phyloP scores from a whole-genome alignment of 2,329 filamentous ascomycete species.

The Tolypocladium pustulatum region DNA sequence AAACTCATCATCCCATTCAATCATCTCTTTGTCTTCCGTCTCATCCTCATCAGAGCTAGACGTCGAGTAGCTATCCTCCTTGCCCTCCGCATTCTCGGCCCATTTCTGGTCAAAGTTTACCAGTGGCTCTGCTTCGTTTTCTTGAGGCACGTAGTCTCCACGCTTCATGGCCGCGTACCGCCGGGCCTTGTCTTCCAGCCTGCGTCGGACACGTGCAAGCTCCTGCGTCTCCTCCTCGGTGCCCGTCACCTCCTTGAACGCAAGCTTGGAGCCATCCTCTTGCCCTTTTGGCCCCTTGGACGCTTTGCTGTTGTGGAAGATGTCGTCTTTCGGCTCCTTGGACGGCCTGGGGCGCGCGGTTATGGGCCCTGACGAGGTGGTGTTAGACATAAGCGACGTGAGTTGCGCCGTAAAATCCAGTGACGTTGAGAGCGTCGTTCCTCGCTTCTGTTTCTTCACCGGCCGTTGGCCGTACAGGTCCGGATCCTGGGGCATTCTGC shows the following conservation, averaged over 20 bases:
- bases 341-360: constrained; percentile 34
- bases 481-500: constrained; percentile 52
- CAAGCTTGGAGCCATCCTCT: constrained; percentile 39
- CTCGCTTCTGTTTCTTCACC: constrained; percentile 57
- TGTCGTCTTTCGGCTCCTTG: constrained; percentile 38
- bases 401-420: constrained; percentile 86
- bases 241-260: constrained; percentile 40
- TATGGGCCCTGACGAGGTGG: constrained; percentile 28
- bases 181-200: constrained; percentile 83
- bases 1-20: constrained; percentile 89
- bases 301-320: constrained; percentile 19
- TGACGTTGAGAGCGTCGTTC: constrained; percentile 59
- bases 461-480: constrained; percentile 69
- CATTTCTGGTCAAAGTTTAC: constrained; percentile 97
- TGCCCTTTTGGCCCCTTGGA: constrained; percentile 10
- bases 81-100: constrained; percentile 55
- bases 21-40: constrained; percentile 45
- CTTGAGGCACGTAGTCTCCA: constrained; percentile 65
- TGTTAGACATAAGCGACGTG: constrained; percentile 62
- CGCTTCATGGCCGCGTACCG: constrained; percentile 84
- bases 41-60: constrained; percentile 26
- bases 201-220: constrained; percentile 61
- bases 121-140: constrained; percentile 55
- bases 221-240: constrained; percentile 56
- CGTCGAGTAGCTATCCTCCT: constrained; percentile 47